Evolutionary conservation across 1,139 yeast species (phyloP), one percentile per base, ranked within the genome.

Genomic region (Tardiomyces blankii): DNA sequence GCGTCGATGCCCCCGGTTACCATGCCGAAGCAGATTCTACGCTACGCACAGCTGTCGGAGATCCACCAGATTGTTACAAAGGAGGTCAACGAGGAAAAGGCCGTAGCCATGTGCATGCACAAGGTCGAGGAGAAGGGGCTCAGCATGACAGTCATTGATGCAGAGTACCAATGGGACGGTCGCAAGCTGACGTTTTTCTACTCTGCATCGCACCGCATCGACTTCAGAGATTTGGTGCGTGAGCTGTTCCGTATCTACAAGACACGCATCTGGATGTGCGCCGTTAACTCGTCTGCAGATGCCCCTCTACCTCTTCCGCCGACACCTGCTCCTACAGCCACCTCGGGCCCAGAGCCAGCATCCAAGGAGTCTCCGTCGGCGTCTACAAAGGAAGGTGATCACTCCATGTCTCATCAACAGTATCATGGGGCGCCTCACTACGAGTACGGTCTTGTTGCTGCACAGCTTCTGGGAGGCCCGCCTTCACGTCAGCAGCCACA

Each of bases 201-300:
- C 66, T 82, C 83, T 39, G 80, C 84, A 38, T 78, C 78, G 54
- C 82, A 82, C 59, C 73, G 98, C 56, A 84, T 91, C 50, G 98
- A 91, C 64, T 91, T 91, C 64, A 74, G 98, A 57, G 94, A 85
- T 42, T 74, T 93, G 59, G 94, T 91, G 48, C 83, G 91, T 56
- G 97, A 91, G 58, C 69, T 91, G 52, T 91, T 91, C 70, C 82
- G 91, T 58, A 83, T 87, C 50, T 91, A 88, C 73, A 91, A 91
- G 68, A 91, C 97, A 1, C 77, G 98, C 60, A 91, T 91, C 57
- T 93, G 98, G 98, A 76, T 89, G 73, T 89, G 96, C 68, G 94
- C 96, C 2, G 86, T 89, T 19, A 51, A 48, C 27, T 44, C 51
- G 16, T 16, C 39, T 4, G 39, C 39, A 3, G 39, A 30, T 30